Evolutionary conservation across 495 filamentous ascomycete genomes (phyloP).

Genomic region (Trichoderma orchidacearum): DNA sequence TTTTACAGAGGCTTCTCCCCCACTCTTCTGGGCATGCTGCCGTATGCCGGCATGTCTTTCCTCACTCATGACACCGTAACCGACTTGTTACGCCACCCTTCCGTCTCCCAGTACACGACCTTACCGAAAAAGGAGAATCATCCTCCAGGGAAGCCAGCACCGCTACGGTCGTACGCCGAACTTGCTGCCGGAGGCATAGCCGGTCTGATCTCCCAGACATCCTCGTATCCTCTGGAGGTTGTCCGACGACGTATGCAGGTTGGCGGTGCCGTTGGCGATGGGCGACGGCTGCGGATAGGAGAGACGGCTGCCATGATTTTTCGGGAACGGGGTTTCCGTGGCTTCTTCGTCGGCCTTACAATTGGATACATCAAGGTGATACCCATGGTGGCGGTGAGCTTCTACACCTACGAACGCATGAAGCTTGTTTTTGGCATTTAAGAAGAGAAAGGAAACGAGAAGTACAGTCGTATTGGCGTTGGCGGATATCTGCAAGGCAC

Average conservation of each 20-base stretch:
- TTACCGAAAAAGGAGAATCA: conserved; percentile 27
- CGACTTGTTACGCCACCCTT: conserved; percentile 60
- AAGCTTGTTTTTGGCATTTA: conserved; percentile 66
- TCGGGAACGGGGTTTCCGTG: conserved; percentile 58
- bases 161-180: conserved; percentile 67
- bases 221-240: conserved; percentile 86
- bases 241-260: conserved; percentile 92
- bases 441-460: conserved; percentile 5
- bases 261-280: conserved; percentile 83
- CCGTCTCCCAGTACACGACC: conserved; percentile 54
- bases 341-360: conserved; percentile 85
- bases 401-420: conserved; percentile 65
- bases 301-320: conserved; percentile 69
- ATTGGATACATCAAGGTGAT: conserved; percentile 94
- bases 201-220: conserved; percentile 78
- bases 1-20: conserved; percentile 92
- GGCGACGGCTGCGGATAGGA: conserved; percentile 56
- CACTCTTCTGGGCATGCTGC: conserved; percentile 85
- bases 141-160: conserved; percentile 44
- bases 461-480: conserved; percentile 5
- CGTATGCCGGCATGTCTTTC: conserved; percentile 96
- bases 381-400: conserved; percentile 74
- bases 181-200: conserved; percentile 72
- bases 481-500: conserved; percentile 1
- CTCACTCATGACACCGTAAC: conserved; percentile 81